A percentile compares a stretch with the other conserved stretches of the same genome.
phyloP scores from a whole-genome alignment of 2,329 filamentous ascomycete species.

The Nakataea oryzae region DNA sequence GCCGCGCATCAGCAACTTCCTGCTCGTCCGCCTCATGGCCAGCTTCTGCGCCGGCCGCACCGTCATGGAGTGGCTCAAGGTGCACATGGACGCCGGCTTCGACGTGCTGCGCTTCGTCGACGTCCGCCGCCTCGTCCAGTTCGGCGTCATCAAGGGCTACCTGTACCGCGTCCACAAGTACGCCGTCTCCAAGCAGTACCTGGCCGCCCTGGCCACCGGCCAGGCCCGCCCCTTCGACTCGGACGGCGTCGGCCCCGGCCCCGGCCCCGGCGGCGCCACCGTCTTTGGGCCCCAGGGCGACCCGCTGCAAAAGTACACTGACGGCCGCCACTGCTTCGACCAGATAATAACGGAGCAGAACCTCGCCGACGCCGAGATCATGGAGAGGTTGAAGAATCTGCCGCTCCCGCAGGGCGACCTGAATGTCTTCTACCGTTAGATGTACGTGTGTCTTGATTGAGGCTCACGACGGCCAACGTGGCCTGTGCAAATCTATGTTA shows the following conservation, averaged over 20 bases:
- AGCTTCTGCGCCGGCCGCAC: constrained; percentile 73
- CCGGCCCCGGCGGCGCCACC: constrained; percentile 16
- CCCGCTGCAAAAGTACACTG: constrained; percentile 55
- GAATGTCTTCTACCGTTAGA: constrained; percentile 40
- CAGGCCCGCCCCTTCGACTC: constrained; percentile 26
- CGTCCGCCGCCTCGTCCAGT: constrained; percentile 84
- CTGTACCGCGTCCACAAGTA: constrained; percentile 91
- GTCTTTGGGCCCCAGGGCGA: constrained; percentile 16
- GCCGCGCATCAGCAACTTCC: constrained; percentile 41
- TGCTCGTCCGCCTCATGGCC: constrained; percentile 75
- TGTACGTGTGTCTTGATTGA: no score
- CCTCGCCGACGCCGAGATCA: constrained; percentile 58
- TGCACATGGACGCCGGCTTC: constrained; percentile 56
- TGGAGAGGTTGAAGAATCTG: constrained; percentile 54
- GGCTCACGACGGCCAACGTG: no score
- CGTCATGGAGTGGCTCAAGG: constrained; percentile 78
- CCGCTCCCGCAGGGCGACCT: constrained; percentile 40
- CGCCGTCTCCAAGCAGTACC: constrained; percentile 58
- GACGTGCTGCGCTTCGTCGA: constrained; percentile 68
- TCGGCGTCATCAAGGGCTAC: constrained; percentile 90
- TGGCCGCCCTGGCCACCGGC: constrained; percentile 44
- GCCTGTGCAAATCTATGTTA: neutral
- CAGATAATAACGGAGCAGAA: constrained; percentile 72
- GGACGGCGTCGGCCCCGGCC: constrained; percentile 5
- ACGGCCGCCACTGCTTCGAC: constrained; percentile 69